phyloP scores from a whole-genome alignment of 495 filamentous ascomycete species.

The Penicillium steckii region DNA sequence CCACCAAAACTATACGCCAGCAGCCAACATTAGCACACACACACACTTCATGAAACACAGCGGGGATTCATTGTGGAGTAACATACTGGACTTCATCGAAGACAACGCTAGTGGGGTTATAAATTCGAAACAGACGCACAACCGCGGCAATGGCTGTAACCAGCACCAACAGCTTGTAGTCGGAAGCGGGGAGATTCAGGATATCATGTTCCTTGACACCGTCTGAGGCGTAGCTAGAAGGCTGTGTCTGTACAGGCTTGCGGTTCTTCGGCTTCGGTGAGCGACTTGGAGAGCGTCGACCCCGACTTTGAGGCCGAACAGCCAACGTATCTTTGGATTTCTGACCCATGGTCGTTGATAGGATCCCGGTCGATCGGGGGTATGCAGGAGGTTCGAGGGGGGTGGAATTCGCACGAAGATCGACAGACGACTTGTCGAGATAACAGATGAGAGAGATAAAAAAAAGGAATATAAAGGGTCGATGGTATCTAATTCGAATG shows the following conservation, averaged over 20 bases:
- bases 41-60: too few relatives aligned
- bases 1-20: constrained; percentile 75
- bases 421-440: background rate
- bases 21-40: constrained; percentile 2
- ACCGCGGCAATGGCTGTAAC: constrained; percentile 73
- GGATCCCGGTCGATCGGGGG: constrained; percentile 6
- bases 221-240: constrained; percentile 48
- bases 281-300: constrained; percentile 40
- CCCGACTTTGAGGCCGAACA: constrained; percentile 36
- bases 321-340: constrained; percentile 40
- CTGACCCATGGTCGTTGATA: constrained; percentile 29
- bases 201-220: constrained; percentile 54
- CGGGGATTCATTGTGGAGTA: background rate
- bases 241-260: constrained; percentile 25
- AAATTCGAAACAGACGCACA: constrained; percentile 92
- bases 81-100: constrained; percentile 99
- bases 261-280: constrained; percentile 42
- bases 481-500: constrained; percentile 1
- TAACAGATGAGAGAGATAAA: constrained; percentile 6
- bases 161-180: constrained; percentile 71
- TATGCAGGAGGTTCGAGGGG: constrained; percentile 8
- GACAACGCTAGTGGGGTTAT: constrained; percentile 92
- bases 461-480: constrained; percentile 8
- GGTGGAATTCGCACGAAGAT: background rate
- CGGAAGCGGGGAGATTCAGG: constrained; percentile 65